Evolutionary conservation across 139 green algal genomes (phyloP).

Genomic region (Closterium sp.): DNA sequence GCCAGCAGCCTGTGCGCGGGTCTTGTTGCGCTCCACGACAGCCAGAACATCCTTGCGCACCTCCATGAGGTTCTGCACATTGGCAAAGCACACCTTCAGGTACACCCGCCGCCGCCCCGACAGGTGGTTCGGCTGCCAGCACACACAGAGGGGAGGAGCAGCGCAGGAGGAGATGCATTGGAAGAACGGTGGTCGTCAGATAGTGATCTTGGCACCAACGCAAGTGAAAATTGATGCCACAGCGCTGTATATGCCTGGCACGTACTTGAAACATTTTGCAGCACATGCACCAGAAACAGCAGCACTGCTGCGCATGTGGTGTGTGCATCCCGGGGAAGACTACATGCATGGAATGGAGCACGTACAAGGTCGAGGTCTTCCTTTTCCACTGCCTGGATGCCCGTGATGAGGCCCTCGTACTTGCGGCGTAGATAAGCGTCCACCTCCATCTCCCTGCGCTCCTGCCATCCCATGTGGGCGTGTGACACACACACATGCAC

Average conservation of each 20-base stretch:
- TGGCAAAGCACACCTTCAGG: conserved; percentile 85
- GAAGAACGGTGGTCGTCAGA: not conserved
- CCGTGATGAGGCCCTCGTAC: conserved; percentile 70
- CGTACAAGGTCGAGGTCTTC: conserved; percentile 91
- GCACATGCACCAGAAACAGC: not conserved
- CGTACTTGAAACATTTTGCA: not conserved
- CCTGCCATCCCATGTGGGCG: conserved; percentile 4
- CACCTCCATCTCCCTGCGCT: conserved; percentile 74
- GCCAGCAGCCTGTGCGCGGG: conserved; percentile 48
- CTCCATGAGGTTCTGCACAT: conserved; percentile 80
- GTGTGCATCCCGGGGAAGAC: not conserved
- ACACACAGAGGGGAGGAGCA: not conserved
- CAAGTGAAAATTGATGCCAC: not conserved
- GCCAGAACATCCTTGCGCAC: conserved; percentile 76
- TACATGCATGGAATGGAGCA: not conserved
- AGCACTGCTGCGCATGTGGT: not conserved
- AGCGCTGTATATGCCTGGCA: not conserved
- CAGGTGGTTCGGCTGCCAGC: conserved; percentile 91
- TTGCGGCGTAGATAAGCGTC: conserved; percentile 78
- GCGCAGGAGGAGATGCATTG: not conserved
- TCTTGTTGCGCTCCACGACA: conserved; percentile 67
- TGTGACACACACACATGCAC: not conserved
- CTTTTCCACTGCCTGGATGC: conserved; percentile 70
- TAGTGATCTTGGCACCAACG: not conserved
- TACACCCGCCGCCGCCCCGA: conserved; percentile 78